phyloP scores from a whole-genome alignment of 768 basidiomycete genomes.

The Suillus cothurnatus region DNA sequence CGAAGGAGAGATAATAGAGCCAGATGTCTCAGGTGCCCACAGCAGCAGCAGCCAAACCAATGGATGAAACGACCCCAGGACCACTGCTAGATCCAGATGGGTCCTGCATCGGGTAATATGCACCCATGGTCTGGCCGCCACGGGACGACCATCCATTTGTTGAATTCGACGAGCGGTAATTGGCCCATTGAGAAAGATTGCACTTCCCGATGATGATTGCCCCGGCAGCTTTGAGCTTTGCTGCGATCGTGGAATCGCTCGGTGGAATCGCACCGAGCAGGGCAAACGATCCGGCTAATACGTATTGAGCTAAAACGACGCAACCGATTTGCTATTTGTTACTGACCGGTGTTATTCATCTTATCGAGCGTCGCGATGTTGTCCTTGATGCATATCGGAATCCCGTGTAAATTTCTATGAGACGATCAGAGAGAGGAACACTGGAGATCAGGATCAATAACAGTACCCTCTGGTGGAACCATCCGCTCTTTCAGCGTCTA shows the following conservation, averaged over 20 bases:
- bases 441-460: too few species aligned
- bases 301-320: background rate
- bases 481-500: background rate
- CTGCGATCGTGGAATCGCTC: slow-evolving; percentile 4
- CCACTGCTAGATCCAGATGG: slow-evolving; percentile 58
- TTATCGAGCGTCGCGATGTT: slow-evolving; percentile 3
- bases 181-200: slow-evolving; percentile 52
- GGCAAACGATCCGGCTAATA: slow-evolving; percentile 2
- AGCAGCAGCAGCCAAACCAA: slow-evolving; percentile 46
- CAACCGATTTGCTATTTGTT: background rate
- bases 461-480: background rate
- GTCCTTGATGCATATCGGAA: slow-evolving; percentile 7
- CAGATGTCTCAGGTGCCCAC: slow-evolving; percentile 50
- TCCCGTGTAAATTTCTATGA: background rate
- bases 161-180: slow-evolving; percentile 40
- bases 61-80: slow-evolving; percentile 50
- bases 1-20: slow-evolving; percentile 51
- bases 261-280: slow-evolving; percentile 5
- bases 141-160: slow-evolving; percentile 54
- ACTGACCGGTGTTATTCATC: slow-evolving; percentile 7
- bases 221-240: slow-evolving; percentile 2
- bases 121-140: slow-evolving; percentile 46
- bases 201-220: slow-evolving; percentile 41
- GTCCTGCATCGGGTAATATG: slow-evolving; percentile 48
- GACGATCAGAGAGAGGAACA: background rate